A percentile compares a stretch with the other conserved stretches of the same genome.
phyloP scores from a whole-genome alignment of 2,329 filamentous ascomycete genomes.

The Alternaria solani region DNA sequence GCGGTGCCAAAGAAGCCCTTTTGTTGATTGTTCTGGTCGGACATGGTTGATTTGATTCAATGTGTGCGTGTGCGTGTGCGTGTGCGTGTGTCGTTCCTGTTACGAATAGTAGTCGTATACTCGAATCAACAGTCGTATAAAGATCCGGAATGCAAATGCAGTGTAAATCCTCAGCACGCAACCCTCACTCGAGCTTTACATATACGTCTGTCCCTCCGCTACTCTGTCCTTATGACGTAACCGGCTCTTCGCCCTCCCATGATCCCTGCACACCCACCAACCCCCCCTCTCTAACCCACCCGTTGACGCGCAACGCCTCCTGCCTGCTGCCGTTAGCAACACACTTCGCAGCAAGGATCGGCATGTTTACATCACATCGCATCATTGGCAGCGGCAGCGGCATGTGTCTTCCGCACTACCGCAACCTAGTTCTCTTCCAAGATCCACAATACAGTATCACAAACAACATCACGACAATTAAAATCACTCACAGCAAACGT shows the following conservation, averaged over 20 bases:
- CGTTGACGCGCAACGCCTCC: constrained; percentile 5
- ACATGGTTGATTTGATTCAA: constrained; percentile 24
- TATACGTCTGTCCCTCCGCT: not conserved
- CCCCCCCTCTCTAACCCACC: not conserved
- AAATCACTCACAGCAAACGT: no score
- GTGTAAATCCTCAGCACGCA: not conserved
- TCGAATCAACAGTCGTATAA: no score
- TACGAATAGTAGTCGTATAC: no score
- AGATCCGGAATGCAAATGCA: not conserved
- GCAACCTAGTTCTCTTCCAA: no score
- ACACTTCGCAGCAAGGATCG: not conserved
- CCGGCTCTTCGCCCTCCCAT: not conserved
- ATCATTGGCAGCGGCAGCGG: constrained; percentile 12
- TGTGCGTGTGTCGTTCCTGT: not conserved
- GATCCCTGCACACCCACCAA: not conserved
- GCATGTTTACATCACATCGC: constrained; percentile 21
- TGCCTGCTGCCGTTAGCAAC: not conserved
- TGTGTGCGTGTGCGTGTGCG: not conserved
- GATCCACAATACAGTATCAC: no score
- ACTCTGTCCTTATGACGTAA: constrained; percentile 12
- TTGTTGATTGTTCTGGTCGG: constrained; percentile 36
- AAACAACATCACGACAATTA: not conserved
- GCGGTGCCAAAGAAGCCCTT: constrained; percentile 47
- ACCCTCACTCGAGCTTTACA: not conserved
- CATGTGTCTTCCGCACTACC: no score